Conservation (phyloP, 805 yeast genomes). For the Kregervanrija pseudodelftensis region DNA sequence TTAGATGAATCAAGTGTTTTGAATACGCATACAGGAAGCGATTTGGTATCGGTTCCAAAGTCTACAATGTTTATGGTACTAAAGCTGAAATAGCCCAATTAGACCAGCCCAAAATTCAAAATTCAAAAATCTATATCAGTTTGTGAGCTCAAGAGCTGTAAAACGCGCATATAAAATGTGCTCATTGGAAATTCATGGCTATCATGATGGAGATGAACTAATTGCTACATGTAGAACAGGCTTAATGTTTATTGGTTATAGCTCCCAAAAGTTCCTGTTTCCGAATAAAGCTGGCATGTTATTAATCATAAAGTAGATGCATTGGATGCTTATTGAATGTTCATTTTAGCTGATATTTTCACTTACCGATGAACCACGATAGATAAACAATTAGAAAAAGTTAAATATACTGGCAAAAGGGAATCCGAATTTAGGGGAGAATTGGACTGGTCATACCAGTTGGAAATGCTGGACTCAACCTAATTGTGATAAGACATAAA, state of each 20-base stretch:
- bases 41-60: slow-evolving; percentile 56
- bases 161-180: slow-evolving; percentile 60
- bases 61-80: slow-evolving; percentile 48
- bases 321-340: slow-evolving; percentile 51
- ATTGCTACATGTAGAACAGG: slow-evolving; percentile 57
- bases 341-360: slow-evolving; percentile 51
- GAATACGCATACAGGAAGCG: slow-evolving; percentile 45
- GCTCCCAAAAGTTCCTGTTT: slow-evolving; percentile 41
- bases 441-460: slow-evolving; percentile 53
- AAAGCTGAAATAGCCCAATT: slow-evolving; percentile 28
- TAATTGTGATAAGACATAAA: slow-evolving; percentile 46
- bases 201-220: slow-evolving; percentile 46
- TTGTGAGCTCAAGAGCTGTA: slow-evolving; percentile 57
- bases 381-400: slow-evolving; percentile 52
- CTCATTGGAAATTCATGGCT: slow-evolving; percentile 33
- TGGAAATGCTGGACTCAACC: slow-evolving; percentile 47
- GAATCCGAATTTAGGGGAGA: slow-evolving; percentile 55
- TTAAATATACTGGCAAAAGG: slow-evolving; percentile 53
- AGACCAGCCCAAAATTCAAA: slow-evolving; percentile 38
- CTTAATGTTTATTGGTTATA: slow-evolving; percentile 45
- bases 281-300: slow-evolving; percentile 60
- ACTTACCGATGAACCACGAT: slow-evolving; percentile 61
- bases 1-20: slow-evolving; percentile 28
- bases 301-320: slow-evolving; percentile 56
- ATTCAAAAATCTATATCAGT: slow-evolving; percentile 44